Conservation (phyloP, 2,329 filamentous ascomycete species). For the Aureobasidium uvarum region DNA sequence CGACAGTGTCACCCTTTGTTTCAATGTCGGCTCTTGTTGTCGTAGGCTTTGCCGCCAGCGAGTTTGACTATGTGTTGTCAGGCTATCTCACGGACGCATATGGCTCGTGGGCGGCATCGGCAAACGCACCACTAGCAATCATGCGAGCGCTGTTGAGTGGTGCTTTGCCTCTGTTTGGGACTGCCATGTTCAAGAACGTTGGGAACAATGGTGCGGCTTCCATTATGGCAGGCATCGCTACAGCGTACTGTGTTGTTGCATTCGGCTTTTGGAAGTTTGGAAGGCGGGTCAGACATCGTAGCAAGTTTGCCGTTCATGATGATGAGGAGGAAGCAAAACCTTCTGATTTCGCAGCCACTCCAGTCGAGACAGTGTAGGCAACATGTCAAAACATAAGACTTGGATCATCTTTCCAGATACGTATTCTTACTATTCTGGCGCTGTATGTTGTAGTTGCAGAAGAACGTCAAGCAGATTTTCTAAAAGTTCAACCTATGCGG, state of each 20-base stretch:
- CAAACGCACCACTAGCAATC: conserved; percentile 45
- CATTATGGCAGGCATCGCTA: conserved; percentile 45
- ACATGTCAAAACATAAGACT: neutral
- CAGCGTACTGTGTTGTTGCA: conserved; percentile 43
- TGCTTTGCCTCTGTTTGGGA: conserved; percentile 44
- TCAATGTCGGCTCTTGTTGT: conserved; percentile 28
- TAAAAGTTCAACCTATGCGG: too few relatives aligned
- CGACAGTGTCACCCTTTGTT: neutral
- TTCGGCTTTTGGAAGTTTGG: conserved; percentile 43
- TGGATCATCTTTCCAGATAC: too few relatives aligned
- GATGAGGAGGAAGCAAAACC: neutral
- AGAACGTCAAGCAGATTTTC: too few relatives aligned
- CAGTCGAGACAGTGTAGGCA: neutral
- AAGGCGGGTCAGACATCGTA: conserved; percentile 37
- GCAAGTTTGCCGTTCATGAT: neutral
- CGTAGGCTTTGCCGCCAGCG: conserved; percentile 51
- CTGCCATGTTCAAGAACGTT: conserved; percentile 43
- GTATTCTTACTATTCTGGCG: too few relatives aligned
- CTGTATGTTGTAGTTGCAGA: too few relatives aligned
- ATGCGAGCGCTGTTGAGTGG: conserved; percentile 43
- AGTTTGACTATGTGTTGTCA: conserved; percentile 45
- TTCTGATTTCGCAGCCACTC: neutral
- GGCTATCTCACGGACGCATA: conserved; percentile 50
- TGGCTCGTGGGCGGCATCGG: conserved; percentile 47
- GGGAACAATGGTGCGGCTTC: conserved; percentile 45